A percentile compares a stretch with the other conserved stretches of the same genome.
Evolutionary conservation across 176 grass and related monocot genomes (phyloP).

Genomic region (Oryza meyeriana): DNA sequence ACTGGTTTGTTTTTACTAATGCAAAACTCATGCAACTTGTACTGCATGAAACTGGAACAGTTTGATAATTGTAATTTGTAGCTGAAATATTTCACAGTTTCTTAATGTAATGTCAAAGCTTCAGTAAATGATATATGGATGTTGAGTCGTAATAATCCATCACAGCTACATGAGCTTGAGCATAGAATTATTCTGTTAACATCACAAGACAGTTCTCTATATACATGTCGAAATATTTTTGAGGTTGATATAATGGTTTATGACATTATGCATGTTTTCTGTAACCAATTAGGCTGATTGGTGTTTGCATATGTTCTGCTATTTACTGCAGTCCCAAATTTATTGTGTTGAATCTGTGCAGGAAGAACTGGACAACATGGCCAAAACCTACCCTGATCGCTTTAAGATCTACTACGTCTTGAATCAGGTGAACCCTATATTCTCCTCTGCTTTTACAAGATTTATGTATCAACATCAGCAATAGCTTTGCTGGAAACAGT

Average conservation of each 20-base stretch:
- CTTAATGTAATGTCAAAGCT: not conserved
- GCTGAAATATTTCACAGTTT: not conserved
- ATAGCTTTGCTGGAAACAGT: not conserved
- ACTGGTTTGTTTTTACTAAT: not conserved
- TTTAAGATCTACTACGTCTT: conserved; percentile 90
- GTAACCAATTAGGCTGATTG: not conserved
- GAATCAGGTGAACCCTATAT: conserved; percentile 63
- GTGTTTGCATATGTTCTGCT: not conserved
- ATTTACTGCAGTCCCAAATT: not conserved
- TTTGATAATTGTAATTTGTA: not conserved
- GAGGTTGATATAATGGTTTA: not conserved
- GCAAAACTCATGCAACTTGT: not conserved
- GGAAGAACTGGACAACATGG: conserved; percentile 83
- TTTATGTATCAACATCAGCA: not conserved
- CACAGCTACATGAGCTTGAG: not conserved
- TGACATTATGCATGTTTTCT: not conserved
- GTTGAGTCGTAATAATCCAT: not conserved
- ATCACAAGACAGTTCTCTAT: not conserved
- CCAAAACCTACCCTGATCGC: conserved; percentile 56
- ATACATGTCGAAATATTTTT: not conserved
- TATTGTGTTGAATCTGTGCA: conserved; percentile 45
- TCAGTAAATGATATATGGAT: not conserved
- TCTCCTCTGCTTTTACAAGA: not conserved
- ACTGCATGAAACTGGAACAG: not conserved
- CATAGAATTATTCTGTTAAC: not conserved